Base-by-base conservation (phyloP, 2,329 filamentous ascomycete species). In the Graphilbum sp. region DNA sequence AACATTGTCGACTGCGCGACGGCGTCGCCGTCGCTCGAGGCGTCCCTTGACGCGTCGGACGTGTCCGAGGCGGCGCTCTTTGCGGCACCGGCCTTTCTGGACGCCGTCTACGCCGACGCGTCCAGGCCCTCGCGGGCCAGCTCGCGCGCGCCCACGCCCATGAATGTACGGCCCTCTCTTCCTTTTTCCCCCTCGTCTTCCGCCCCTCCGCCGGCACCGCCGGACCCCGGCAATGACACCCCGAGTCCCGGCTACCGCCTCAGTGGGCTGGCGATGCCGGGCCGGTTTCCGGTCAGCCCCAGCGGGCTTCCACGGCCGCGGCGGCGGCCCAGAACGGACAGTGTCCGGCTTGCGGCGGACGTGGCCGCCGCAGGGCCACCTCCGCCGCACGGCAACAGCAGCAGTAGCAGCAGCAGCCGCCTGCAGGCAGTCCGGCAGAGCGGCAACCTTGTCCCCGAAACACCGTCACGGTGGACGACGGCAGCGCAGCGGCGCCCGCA, bases 61-160 rank as follows among this genome's bases (percentile, higher is more conserved):
- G 62, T 75, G 1, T 87, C 85, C 2, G 88, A 96, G 54, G 80
- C 84, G 6, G 70, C 76, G 39, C 64, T 96, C 30, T 74, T 78
- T 47, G 68, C 78, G 0, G 86, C 86, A 2, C 64, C 76, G 3
- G 64, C 72, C 15, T 95, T 88, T 54, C 66, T 95, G 40, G 87
- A 95, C 39, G 72, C 68, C 6, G 69, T 85, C 15, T 93, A 81
- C 52, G 69, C 72, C 37, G 86, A 92, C 41, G 55, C 60, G 5
- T 50, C 60, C 46, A 66, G 61, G 45, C 63, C 69, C 41, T 70
- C 67, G 39, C 72, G 71, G 43, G 63, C 68, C 39, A 67, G 64
- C 43, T 81, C 79, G 11, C 68, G 78, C 52, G 76, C 79, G 3
- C 66, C 69, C 38, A 84, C 79, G 12, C 79, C 79, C 24, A 71